phyloP scores from a whole-genome alignment of 768 basidiomycete genomes.

The Termitomyces sp. region DNA sequence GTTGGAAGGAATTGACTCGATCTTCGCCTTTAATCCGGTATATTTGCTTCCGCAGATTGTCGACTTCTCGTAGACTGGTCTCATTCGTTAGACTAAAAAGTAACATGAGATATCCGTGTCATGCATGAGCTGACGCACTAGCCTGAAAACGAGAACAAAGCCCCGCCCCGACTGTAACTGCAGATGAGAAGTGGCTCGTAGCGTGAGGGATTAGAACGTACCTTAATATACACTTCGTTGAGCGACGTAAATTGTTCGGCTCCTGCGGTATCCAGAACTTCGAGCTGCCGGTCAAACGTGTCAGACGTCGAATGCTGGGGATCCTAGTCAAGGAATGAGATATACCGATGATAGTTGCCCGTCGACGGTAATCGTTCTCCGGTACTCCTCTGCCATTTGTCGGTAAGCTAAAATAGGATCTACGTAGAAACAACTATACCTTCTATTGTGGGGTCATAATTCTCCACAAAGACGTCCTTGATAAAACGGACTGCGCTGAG shows the following conservation, averaged over 20 bases:
- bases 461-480: slow-evolving; percentile 65
- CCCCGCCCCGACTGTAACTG: slow-evolving; percentile 58
- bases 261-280: slow-evolving; percentile 80
- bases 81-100: slow-evolving; percentile 71
- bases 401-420: slow-evolving; percentile 1
- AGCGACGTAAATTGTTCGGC: slow-evolving; percentile 82
- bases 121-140: slow-evolving; percentile 4
- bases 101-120: slow-evolving; percentile 4
- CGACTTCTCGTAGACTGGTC: slow-evolving; percentile 74
- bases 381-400: slow-evolving; percentile 59
- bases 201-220: slow-evolving; percentile 18
- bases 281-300: slow-evolving; percentile 43
- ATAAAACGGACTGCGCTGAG: slow-evolving; percentile 57
- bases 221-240: slow-evolving; percentile 81
- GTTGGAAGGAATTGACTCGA: slow-evolving; percentile 34
- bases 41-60: slow-evolving; percentile 77
- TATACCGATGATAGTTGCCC: slow-evolving; percentile 58
- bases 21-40: slow-evolving; percentile 72
- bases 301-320: not conserved
- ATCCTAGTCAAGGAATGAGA: not conserved
- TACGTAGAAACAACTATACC: slow-evolving; percentile 33
- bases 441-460: slow-evolving; percentile 84
- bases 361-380: slow-evolving; percentile 60
- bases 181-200: slow-evolving; percentile 1
- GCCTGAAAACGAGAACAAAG: slow-evolving; percentile 84